Evolutionary conservation across 1,284 basidiomycete species (phyloP).

Genomic region (Irpex lacteus): DNA sequence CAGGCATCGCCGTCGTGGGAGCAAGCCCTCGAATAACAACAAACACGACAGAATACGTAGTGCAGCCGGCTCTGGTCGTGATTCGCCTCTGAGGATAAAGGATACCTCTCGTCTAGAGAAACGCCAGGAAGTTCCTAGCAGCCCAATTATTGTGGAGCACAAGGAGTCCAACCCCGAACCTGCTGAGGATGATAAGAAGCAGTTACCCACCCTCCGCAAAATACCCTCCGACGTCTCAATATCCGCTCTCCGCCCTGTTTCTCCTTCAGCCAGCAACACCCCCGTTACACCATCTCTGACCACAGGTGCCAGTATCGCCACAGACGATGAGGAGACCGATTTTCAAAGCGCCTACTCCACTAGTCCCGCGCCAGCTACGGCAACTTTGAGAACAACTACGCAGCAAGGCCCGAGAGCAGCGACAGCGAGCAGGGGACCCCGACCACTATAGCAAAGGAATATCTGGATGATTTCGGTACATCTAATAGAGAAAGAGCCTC

Average conservation of each 20-base stretch:
- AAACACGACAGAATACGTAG: conserved; percentile 18
- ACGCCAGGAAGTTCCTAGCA: not conserved
- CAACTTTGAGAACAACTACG: conserved; percentile 25
- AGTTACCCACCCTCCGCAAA: conserved; percentile 30
- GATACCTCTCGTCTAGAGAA: not conserved
- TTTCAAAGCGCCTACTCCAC: conserved; percentile 81
- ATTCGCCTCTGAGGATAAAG: not conserved
- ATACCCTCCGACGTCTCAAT: conserved; percentile 29
- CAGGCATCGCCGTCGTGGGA: conserved; percentile 19
- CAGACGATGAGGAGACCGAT: conserved; percentile 80
- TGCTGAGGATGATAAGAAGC: conserved; percentile 16
- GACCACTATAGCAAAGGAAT: conserved; percentile 16
- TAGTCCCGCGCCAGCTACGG: conserved; percentile 64
- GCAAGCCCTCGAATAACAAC: conserved; percentile 18
- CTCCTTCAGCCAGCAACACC: conserved; percentile 26
- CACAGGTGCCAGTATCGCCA: conserved; percentile 40
- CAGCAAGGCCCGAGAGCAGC: conserved; percentile 18
- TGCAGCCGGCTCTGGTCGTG: conserved; percentile 7
- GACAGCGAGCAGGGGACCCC: conserved; percentile 27
- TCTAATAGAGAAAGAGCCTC: conserved; percentile 25
- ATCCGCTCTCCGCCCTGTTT: conserved; percentile 28
- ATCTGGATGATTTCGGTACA: conserved; percentile 22
- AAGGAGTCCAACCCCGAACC: not conserved
- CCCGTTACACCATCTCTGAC: conserved; percentile 41
- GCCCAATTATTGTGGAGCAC: not conserved